A percentile compares a stretch with the other conserved stretches of the same genome.
Conservation (phyloP, 345 rosid species). For the Passiflora organensis region DNA sequence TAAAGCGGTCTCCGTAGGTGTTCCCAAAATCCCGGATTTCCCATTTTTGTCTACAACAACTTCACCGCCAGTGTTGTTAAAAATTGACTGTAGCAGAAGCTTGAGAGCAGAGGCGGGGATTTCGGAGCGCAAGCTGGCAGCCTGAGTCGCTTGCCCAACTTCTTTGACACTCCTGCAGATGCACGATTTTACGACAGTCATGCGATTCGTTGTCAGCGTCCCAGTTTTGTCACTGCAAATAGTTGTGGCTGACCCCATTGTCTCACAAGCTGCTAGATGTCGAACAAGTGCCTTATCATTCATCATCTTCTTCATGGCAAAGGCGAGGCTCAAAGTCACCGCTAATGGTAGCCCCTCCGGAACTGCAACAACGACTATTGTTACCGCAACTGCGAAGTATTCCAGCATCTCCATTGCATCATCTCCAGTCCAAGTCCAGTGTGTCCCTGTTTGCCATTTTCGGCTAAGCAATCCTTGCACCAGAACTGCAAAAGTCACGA, state of each 20-base stretch:
- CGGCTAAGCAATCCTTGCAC: slow-evolving; percentile 62
- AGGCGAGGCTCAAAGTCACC: slow-evolving; percentile 93
- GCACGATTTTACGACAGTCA: slow-evolving; percentile 91
- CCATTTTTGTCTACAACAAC: slow-evolving; percentile 64
- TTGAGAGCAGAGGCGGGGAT: slow-evolving; percentile 51
- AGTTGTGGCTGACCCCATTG: slow-evolving; percentile 95
- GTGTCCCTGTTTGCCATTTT: slow-evolving; percentile 43
- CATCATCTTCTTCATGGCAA: slow-evolving; percentile 99
- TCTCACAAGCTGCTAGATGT: slow-evolving; percentile 91
- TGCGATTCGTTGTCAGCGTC: slow-evolving; percentile 82
- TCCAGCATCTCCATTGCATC: slow-evolving; percentile 72
- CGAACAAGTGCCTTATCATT: slow-evolving; percentile 91
- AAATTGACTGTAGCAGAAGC: slow-evolving; percentile 69
- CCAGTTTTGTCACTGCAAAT: slow-evolving; percentile 96
- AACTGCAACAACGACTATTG: slow-evolving; percentile 94
- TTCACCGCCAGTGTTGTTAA: slow-evolving; percentile 87
- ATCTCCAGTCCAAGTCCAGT: slow-evolving; percentile 69
- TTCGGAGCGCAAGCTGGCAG: slow-evolving; percentile 49
- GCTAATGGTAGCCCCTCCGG: slow-evolving; percentile 96
- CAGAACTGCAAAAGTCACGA: slow-evolving; percentile 76
- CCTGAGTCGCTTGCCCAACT: slow-evolving; percentile 28
- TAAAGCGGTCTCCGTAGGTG: slow-evolving; percentile 86
- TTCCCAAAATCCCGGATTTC: slow-evolving; percentile 67
- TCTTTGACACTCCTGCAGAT: slow-evolving; percentile 63
- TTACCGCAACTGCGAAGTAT: slow-evolving; percentile 83